These are phyloP conservation scores for Lichtheimia corymbifera DNA, from an alignment of 371 early-diverging fungal species.

Conservation along the genomic window DNA sequence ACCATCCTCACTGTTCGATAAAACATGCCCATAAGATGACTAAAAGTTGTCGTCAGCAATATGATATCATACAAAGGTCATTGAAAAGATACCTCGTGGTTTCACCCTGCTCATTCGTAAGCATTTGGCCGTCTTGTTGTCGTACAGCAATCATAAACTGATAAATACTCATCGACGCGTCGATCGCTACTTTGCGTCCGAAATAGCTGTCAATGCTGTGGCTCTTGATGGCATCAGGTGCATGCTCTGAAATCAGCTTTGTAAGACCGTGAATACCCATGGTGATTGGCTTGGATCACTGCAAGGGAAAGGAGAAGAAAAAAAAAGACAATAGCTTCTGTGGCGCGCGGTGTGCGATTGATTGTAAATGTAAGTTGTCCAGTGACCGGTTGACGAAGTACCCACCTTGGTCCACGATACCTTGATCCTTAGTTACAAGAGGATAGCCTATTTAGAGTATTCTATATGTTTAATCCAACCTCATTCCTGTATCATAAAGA, in stretches of 20 bases:
- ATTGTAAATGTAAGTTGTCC: too few species aligned
- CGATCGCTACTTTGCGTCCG: slow-evolving; percentile 98
- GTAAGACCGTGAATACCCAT: slow-evolving; percentile 96
- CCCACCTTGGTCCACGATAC: too few species aligned
- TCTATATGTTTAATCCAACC: too few species aligned
- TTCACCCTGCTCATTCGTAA: slow-evolving; percentile 90
- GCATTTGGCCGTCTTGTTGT: slow-evolving; percentile 84
- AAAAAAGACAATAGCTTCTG: too few species aligned
- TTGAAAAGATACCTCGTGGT: slow-evolving; percentile 76
- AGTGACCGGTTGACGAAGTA: too few species aligned
- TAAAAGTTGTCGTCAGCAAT: slow-evolving; percentile 20
- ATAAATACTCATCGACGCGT: slow-evolving; percentile 98
- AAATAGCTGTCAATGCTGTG: slow-evolving; percentile 90
- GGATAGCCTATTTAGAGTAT: too few species aligned
- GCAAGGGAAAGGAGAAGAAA: too few species aligned
- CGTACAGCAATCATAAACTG: slow-evolving; percentile 99
- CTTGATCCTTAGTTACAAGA: too few species aligned
- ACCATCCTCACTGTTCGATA: slow-evolving; percentile 99
- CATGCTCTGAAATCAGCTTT: slow-evolving; percentile 94
- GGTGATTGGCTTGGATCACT: slow-evolving; percentile 1
- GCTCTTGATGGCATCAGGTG: slow-evolving; percentile 81
- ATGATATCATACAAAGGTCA: background rate
- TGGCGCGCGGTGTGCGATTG: too few species aligned
- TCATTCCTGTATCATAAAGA: too few species aligned
- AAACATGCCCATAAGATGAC: slow-evolving; percentile 98